These are phyloP conservation scores for Metschnikowia drakensbergensis DNA, from an alignment of 805 yeast genomes.

Conservation along the genomic window DNA sequence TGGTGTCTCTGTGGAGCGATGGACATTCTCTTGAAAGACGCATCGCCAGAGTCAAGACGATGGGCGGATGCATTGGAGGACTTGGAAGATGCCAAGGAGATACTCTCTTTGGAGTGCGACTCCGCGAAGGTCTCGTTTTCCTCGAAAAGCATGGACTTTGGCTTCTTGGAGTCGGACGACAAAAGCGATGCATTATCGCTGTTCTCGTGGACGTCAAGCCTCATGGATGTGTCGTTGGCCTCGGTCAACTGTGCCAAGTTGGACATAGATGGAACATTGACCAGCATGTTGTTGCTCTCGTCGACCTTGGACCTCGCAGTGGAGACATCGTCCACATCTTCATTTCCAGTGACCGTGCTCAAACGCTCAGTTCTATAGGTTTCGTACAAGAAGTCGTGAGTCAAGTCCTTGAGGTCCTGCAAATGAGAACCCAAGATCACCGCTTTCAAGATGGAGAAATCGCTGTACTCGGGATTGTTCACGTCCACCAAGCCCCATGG, in stretches of 20 bases:
- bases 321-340: slow-evolving; percentile 22
- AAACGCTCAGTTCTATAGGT: slow-evolving; percentile 76
- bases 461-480: slow-evolving; percentile 48
- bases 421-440: slow-evolving; percentile 81
- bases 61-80: slow-evolving; percentile 23
- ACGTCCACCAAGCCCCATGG: slow-evolving; percentile 74
- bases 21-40: slow-evolving; percentile 39
- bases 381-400: slow-evolving; percentile 73
- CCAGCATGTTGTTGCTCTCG: slow-evolving; percentile 12
- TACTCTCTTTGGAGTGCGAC: slow-evolving; percentile 24
- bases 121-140: slow-evolving; percentile 19
- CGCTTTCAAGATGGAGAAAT: slow-evolving; percentile 56
- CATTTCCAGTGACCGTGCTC: slow-evolving; percentile 51
- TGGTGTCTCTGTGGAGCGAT: slow-evolving; percentile 55
- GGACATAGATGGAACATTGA: slow-evolving; percentile 52
- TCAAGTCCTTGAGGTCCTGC: slow-evolving; percentile 75
- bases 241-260: slow-evolving; percentile 51
- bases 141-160: slow-evolving; percentile 37
- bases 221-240: slow-evolving; percentile 17
- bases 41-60: slow-evolving; percentile 16
- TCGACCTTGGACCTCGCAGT: slow-evolving; percentile 26
- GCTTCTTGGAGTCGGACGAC: slow-evolving; percentile 23
- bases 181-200: slow-evolving; percentile 18
- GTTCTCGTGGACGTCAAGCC: slow-evolving; percentile 8
- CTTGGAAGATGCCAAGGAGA: slow-evolving; percentile 29